These are phyloP conservation scores for Trapa bicornis DNA, from an alignment of 345 rosid species.

Conservation along the genomic window DNA sequence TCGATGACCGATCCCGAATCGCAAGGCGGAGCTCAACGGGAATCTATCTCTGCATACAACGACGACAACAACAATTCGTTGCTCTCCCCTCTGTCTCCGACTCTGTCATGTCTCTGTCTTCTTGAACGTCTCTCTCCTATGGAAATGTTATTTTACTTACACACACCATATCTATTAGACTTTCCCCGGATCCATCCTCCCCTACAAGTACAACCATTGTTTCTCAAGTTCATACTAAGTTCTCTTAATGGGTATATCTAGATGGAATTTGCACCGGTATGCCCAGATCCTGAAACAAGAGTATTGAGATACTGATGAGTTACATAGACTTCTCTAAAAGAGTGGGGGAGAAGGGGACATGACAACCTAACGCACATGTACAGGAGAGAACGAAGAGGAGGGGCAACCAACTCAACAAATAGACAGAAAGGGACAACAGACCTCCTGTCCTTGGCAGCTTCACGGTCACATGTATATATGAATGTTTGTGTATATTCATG, in stretches of 20 bases:
- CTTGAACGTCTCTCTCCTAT: background rate
- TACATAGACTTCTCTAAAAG: too few relatives aligned
- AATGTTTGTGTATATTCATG: background rate
- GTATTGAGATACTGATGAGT: too few relatives aligned
- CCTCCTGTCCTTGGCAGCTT: background rate
- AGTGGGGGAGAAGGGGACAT: background rate
- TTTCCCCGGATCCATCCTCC: too few relatives aligned
- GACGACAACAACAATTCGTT: background rate
- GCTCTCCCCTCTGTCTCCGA: slow-evolving; percentile 4
- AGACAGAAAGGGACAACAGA: background rate
- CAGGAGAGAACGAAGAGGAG: background rate
- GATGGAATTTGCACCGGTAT: too few relatives aligned
- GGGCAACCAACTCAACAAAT: background rate
- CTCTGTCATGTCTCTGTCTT: slow-evolving; percentile 9
- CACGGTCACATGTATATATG: background rate
- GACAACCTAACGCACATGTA: background rate
- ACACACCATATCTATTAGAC: too few relatives aligned
- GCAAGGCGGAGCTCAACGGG: slow-evolving; percentile 1
- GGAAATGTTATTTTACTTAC: too few relatives aligned
- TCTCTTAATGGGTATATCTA: too few relatives aligned
- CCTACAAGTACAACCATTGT: too few relatives aligned
- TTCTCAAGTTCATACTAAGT: too few relatives aligned
- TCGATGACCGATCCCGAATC: slow-evolving; percentile 4
- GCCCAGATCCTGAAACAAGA: too few relatives aligned
- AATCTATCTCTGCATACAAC: background rate